phyloP scores from a whole-genome alignment of 169 alveolate genomes.

The Cystoisospora suis region DNA sequence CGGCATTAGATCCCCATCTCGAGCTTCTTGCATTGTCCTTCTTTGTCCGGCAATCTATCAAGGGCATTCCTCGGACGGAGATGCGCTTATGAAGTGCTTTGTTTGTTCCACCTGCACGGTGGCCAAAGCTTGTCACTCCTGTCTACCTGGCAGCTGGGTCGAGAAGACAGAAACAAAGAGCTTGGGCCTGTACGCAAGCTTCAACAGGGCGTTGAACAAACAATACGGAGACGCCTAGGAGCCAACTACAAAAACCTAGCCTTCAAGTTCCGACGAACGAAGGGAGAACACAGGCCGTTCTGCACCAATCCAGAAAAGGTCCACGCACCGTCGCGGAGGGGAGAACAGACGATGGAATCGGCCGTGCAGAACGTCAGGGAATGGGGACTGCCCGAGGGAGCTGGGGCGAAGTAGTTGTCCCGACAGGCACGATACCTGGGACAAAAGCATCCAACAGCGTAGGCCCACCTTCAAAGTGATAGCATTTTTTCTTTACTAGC shows the following conservation, averaged over 20 bases:
- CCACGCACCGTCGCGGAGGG: constrained; percentile 8
- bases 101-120: too few species aligned
- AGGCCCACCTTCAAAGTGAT: too few species aligned
- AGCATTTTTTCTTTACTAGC: background rate
- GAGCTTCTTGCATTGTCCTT: background rate
- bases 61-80: background rate
- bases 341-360: constrained; percentile 9
- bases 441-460: too few species aligned
- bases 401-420: constrained; percentile 16
- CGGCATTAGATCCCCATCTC: background rate
- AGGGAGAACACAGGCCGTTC: background rate
- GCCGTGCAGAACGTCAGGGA: background rate
- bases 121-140: too few species aligned
- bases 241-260: too few species aligned
- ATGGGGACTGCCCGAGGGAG: constrained; percentile 25
- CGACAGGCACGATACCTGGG: background rate
- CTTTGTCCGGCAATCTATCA: background rate
- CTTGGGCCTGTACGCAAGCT: too few species aligned
- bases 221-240: too few species aligned
- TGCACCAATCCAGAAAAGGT: too few species aligned
- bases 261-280: too few species aligned
- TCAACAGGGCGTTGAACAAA: too few species aligned
- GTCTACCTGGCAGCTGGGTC: too few species aligned
- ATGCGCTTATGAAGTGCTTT: background rate
- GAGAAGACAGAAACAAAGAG: too few species aligned